These are phyloP conservation scores for Blastobotrys mokoenaii DNA, from an alignment of 805 yeast species.

Conservation along the genomic window DNA sequence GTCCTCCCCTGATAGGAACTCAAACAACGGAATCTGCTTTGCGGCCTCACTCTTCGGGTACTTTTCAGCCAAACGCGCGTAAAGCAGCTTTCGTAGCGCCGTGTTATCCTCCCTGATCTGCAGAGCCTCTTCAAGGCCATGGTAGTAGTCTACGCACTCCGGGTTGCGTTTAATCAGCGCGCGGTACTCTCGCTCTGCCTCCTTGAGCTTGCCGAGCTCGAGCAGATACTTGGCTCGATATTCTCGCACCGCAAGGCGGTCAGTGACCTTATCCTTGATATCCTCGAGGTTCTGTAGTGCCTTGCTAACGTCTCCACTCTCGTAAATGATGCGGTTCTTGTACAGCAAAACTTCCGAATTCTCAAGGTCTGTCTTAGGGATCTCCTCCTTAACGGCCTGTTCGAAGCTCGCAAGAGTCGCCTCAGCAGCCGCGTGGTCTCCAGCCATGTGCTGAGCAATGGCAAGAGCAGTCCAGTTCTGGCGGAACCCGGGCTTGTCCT, in stretches of 20 bases:
- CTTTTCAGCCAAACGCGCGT: conserved; percentile 53
- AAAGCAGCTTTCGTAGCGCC: conserved; percentile 43
- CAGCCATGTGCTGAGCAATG: conserved; percentile 70
- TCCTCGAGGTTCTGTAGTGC: conserved; percentile 56
- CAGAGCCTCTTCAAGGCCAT: conserved; percentile 55
- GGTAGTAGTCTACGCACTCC: conserved; percentile 61
- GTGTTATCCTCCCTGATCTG: conserved; percentile 42
- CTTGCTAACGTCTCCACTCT: conserved; percentile 50
- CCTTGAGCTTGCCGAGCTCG: conserved; percentile 46
- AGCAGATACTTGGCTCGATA: conserved; percentile 55
- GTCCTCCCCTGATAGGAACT: conserved; percentile 35
- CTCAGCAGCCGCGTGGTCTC: conserved; percentile 60
- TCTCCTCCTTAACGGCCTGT: conserved; percentile 56
- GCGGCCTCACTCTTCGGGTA: conserved; percentile 85
- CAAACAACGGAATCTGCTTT: conserved; percentile 56
- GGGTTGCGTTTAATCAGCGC: conserved; percentile 76
- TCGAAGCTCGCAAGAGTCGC: conserved; percentile 70
- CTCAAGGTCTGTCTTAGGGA: conserved; percentile 41
- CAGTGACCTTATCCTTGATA: conserved; percentile 47
- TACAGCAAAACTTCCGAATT: conserved; percentile 73
- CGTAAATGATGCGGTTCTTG: conserved; percentile 57
- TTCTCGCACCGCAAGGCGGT: conserved; percentile 55
- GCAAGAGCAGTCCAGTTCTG: conserved; percentile 89
- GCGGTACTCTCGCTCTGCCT: conserved; percentile 64
- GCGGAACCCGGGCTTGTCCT: conserved; percentile 69